These are phyloP conservation scores for Lagerstroemia speciosa DNA, from an alignment of 345 rosid species.

Conservation along the genomic window DNA sequence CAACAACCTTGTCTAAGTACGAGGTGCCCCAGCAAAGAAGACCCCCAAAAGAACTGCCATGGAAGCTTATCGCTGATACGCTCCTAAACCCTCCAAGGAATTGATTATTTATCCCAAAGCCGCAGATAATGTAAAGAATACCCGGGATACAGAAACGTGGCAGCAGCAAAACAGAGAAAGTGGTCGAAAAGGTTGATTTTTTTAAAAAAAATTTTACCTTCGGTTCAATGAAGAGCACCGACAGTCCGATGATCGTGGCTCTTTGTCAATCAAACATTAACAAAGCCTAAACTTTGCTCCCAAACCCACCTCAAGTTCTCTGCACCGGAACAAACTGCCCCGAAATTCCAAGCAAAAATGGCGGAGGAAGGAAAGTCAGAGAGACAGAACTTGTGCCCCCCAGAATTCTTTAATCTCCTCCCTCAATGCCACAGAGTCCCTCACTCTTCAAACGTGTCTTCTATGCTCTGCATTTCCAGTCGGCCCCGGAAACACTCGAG, in stretches of 20 bases:
- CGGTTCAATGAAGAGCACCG: slow-evolving; percentile 29
- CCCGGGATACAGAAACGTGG: slow-evolving; percentile 19
- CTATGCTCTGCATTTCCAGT: neutral
- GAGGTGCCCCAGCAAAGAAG: no score
- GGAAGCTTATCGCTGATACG: slow-evolving; percentile 13
- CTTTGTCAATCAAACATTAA: slow-evolving; percentile 9
- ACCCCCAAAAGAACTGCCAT: neutral
- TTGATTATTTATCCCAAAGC: slow-evolving; percentile 20
- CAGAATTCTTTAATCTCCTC: no score
- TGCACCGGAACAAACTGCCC: slow-evolving; percentile 12
- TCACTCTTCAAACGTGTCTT: neutral
- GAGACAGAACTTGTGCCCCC: no score
- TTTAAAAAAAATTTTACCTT: slow-evolving; percentile 26
- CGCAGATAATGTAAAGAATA: slow-evolving; percentile 18
- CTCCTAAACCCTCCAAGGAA: neutral
- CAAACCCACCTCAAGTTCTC: slow-evolving; percentile 16
- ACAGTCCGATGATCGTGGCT: slow-evolving; percentile 30
- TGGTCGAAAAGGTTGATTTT: neutral
- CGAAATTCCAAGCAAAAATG: slow-evolving; percentile 22
- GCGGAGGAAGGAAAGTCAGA: slow-evolving; percentile 42
- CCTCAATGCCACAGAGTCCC: no score
- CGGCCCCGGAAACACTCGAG: neutral
- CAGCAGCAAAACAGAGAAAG: slow-evolving; percentile 22
- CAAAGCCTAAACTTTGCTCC: no score
- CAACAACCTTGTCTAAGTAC: no score